Conservation (phyloP, 768 basidiomycete species). For the Piloderma croceum region DNA sequence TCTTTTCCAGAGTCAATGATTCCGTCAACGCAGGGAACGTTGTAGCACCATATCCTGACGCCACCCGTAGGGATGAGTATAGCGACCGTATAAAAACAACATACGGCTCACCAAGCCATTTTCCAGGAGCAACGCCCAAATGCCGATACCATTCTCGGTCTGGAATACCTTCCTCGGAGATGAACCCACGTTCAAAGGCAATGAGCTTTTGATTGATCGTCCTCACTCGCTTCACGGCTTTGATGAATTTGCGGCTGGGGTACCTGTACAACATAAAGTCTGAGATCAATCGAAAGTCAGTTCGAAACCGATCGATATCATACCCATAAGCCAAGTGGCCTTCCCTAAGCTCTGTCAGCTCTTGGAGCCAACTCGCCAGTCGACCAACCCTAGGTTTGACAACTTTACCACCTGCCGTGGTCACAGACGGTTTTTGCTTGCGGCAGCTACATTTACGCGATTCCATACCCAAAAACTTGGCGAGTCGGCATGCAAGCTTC, state of each 20-base stretch:
- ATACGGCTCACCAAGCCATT: conserved; percentile 62
- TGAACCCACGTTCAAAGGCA: conserved; percentile 75
- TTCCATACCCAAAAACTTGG: conserved; percentile 28
- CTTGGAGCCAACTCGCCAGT: conserved; percentile 19
- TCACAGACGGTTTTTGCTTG: conserved; percentile 1
- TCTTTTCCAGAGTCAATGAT: conserved; percentile 64
- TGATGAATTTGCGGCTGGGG: conserved; percentile 42
- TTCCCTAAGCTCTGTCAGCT: conserved; percentile 15
- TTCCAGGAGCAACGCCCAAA: conserved; percentile 81
- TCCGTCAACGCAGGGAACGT: conserved; percentile 79
- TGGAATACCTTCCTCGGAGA: conserved; percentile 69
- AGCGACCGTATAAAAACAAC: background rate
- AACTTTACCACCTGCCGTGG: conserved; percentile 7
- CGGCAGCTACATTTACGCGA: conserved; percentile 21
- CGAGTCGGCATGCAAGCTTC: conserved; percentile 31
- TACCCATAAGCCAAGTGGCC: background rate
- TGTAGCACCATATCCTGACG: conserved; percentile 74
- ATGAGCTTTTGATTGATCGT: conserved; percentile 61
- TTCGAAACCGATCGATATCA: conserved; percentile 5
- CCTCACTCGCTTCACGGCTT: conserved; percentile 53
- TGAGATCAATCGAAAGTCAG: conserved; percentile 2
- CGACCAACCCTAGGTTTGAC: conserved; percentile 17
- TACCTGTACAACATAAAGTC: conserved; percentile 20
- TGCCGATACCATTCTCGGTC: conserved; percentile 84
- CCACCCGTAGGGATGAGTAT: background rate